Evolutionary conservation across 2,329 filamentous ascomycete species (phyloP), one percentile per base, ranked within the genome.

Genomic region (Penicillium sp.): DNA sequence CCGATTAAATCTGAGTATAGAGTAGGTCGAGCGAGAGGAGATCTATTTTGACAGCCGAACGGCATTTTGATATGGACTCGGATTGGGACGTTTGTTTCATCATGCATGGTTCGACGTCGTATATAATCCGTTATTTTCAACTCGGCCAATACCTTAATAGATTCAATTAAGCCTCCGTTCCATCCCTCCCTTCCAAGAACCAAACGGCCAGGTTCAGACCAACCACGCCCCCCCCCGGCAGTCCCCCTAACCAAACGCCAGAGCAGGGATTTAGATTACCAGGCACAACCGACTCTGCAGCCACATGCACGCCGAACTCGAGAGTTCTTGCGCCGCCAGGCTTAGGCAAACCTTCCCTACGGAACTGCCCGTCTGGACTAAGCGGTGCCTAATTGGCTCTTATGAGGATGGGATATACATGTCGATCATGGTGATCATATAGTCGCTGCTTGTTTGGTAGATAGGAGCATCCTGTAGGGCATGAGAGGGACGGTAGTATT

Each of bases 11-110:
- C 7, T 50, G 23, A 53, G 30, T 53, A 41, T 41, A 21, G 26
- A 53, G 50, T 44, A 53, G 38, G 50, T 53, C 38, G 50, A 41
- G 50, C 50, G 50, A 53, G 50, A 53, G 30, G 30, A n/a, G 26
- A 51, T 30, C 21, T 50, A 6, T 3, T 26, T 26, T 26, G 26
- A 26, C 5, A 6, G 26, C 26, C 26, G 26, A 3, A 26, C 26
- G 26, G 26, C 26, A 21, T 21, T 26, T 26, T 6, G 26, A 26
- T 3, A 26, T 5, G 26, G 26, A 26, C 26, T 26, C 26, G 26
- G 5, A 26, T 26, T 26, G 26, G 26, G 26, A 26, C 26, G 5
- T 26, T 26, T 26, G 26, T 26, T 26, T 26, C 26, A 26, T 41
- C 11, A 15, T 41, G 13, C 35, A 11, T 41, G 35, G 5, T 13